Base-by-base conservation (phyloP, 2,329 filamentous ascomycete species). In the Clonostachys rhizophaga region DNA sequence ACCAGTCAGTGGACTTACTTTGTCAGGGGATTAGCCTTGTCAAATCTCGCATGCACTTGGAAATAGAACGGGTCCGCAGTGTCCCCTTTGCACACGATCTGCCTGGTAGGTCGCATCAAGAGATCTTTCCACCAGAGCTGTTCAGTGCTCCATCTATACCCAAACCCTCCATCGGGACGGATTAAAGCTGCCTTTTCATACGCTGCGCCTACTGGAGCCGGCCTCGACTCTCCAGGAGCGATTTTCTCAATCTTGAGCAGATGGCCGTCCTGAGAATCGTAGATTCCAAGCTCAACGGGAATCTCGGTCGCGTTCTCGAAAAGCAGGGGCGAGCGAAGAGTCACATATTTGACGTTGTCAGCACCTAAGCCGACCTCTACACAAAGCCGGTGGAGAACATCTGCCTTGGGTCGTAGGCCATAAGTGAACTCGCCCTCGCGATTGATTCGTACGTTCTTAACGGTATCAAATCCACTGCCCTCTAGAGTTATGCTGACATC, bases 271-370 rank as follows among this genome's bases (percentile, higher is more conserved):
- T 89, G 82, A 0, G 84, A 83, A 63, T 92, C 94, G 61, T 89
- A 96, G 14, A 99, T 84, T 14, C 94, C 95, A 18, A 99, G 68
- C 65, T 99, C 94, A 13, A 99, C 84, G 0, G 94, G 92, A 40
- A 99, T 96, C 61, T 99, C 90, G 0, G 94, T 99, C 52, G 94
- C 88, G 66, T 99, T 99, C 63, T 99, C 94, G 8, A 99, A 84
- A 1, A 96, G 70, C 2, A 99, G 72, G 1, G 94, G 94, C 16
- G 92, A 97, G 24, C 94, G 83, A 59, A 99, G 84, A 2, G 91
- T 99, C 59, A 99, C 95, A 63, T 95, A 95, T 71, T 99, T 99
- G 69, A 99, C 89, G 58, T 97, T 97, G 71, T 99, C 92, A 1
- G 82, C 72, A n/a, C 91, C 94, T 20, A 99, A 77, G 46, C 82